A percentile compares a stretch with the other conserved stretches of the same genome.
phyloP scores from a whole-genome alignment of 169 alveolate species.

The Plasmodium yoelii region DNA sequence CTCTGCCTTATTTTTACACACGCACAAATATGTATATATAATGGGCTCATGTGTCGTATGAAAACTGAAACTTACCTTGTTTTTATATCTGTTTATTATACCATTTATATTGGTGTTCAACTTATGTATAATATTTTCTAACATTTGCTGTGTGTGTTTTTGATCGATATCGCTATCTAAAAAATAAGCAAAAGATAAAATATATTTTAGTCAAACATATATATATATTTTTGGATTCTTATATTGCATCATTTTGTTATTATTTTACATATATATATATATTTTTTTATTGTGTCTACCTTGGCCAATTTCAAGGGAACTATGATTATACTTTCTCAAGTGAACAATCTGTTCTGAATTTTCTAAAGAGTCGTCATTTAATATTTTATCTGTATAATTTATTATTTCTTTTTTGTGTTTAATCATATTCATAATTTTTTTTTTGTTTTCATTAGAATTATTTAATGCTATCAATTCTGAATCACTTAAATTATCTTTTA shows the following conservation, averaged over 20 bases:
- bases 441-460: slow-evolving; percentile 32
- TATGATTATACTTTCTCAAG: neutral
- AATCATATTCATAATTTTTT: slow-evolving; percentile 21
- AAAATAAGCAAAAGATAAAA: slow-evolving; percentile 5
- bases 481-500: slow-evolving; percentile 43
- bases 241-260: neutral
- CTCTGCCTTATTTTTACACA: no score
- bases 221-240: neutral
- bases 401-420: slow-evolving; percentile 1
- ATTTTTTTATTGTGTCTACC: slow-evolving; percentile 9
- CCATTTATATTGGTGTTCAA: slow-evolving; percentile 41
- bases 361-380: slow-evolving; percentile 5
- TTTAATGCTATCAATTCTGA: slow-evolving; percentile 32
- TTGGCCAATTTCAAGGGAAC: neutral
- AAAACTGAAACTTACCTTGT: slow-evolving; percentile 33
- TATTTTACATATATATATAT: neutral
- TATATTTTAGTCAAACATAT: neutral
- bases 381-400: neutral
- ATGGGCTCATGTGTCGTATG: no score
- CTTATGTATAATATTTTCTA: slow-evolving; percentile 57
- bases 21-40: no score
- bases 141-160: slow-evolving; percentile 19
- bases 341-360: slow-evolving; percentile 12
- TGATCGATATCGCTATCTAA: slow-evolving; percentile 27
- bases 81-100: slow-evolving; percentile 17